Base-by-base conservation (phyloP, 495 filamentous ascomycete species). In the Chaetomium tenue region DNA sequence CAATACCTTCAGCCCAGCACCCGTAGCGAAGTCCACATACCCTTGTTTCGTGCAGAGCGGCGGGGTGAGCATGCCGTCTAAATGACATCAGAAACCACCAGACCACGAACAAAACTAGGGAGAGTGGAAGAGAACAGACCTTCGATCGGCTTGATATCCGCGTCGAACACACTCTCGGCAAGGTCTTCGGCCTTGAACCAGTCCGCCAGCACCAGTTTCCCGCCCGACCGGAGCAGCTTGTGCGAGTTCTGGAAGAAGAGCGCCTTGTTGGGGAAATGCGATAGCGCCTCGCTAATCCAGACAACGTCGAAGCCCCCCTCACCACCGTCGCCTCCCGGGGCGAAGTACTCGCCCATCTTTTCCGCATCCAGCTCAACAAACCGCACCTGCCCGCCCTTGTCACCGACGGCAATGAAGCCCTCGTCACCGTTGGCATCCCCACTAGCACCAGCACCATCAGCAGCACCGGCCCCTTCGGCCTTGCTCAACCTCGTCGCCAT, bases 281-380 rank as follows among this genome's bases (percentile, higher is more conserved):
- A 83, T 66, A 86, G 75, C 18, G 83, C 84, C 69, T 86, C 84
- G 9, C 78, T 81, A 63, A 86, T 85, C 84, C 84, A 86, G 15
- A 86, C 80, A 50, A 76, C 76, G 60, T 86, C 82, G 60, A 86
- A 85, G 8, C 53, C 64, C 16, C 44, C 67, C 20, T 26, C 57
- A 2, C 7, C 42, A 1, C 42, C 51, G 15, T 42, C 55, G 15
- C 25, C 40, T 12, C 37, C 20, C 5, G 54, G 18, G 39, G 9
- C 11, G 16, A 85, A 85, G 64, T 72, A 73, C 7, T 81, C 79
- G 1, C 78, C 78, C 81, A 86, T 84, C 63, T 73, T 83, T 77
- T 86, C 83, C 25, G 84, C 84, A 61, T 86, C 84, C 7, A 85
- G 78, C 72, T 86, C 84, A 28, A 82, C 57, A 73, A 84, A 81